Conservation (phyloP, 169 alveolate genomes). For the Hepatocystis sp. region DNA sequence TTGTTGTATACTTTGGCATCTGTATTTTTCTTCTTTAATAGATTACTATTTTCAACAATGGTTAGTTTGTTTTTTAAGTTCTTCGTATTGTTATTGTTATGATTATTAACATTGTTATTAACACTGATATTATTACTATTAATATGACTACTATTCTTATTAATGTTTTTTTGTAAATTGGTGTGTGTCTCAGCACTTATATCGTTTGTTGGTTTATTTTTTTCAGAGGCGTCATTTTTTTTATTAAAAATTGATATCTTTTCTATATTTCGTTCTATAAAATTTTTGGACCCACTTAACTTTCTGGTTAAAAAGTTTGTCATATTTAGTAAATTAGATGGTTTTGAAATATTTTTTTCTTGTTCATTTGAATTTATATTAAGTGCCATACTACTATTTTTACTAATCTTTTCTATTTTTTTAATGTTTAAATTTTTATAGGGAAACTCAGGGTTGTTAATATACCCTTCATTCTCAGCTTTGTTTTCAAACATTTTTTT, state of each 20-base stretch:
- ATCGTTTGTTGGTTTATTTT: constrained; percentile 32
- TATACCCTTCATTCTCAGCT: constrained; percentile 34
- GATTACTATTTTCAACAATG: background rate
- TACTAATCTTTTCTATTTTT: constrained; percentile 62
- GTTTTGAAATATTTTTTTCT: background rate
- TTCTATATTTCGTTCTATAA: constrained; percentile 64
- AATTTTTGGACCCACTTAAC: constrained; percentile 34
- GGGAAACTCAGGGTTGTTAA: constrained; percentile 75
- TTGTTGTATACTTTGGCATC: too few species aligned
- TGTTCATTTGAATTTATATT: constrained; percentile 10
- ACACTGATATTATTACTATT: too few species aligned
- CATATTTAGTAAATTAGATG: constrained; percentile 8
- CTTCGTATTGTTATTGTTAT: too few species aligned
- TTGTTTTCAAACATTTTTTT: constrained; percentile 54
- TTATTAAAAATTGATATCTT: constrained; percentile 54
- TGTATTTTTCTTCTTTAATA: too few species aligned
- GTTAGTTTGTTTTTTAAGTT: constrained; percentile 12
- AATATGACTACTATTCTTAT: too few species aligned
- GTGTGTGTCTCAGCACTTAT: too few species aligned
- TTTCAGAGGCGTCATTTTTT: constrained; percentile 43
- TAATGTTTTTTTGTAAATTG: too few species aligned
- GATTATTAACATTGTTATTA: too few species aligned
- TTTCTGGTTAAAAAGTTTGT: constrained; percentile 16
- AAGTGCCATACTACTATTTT: background rate
- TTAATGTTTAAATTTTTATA: constrained; percentile 57